A percentile compares a stretch with the other conserved stretches of the same genome.
Evolutionary conservation across 2,329 filamentous ascomycete species (phyloP).

Genomic region (Mariannaea sp.): DNA sequence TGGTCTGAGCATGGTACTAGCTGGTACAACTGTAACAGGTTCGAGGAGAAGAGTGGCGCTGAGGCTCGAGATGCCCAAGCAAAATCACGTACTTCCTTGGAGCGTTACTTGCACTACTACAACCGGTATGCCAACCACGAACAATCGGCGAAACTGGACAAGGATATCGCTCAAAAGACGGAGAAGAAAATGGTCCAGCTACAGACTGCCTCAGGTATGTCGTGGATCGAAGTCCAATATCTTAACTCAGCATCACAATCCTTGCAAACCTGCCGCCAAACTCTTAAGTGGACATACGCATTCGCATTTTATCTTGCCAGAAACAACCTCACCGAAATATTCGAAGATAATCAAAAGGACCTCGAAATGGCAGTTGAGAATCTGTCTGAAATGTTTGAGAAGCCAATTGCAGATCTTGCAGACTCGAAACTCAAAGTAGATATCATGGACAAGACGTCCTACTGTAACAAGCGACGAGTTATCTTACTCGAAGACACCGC

Average conservation of each 20-base stretch:
- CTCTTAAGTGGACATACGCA: slow-evolving; percentile 98
- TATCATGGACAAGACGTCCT: slow-evolving; percentile 97
- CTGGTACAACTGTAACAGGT: slow-evolving; percentile 99
- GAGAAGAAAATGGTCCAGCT: slow-evolving; percentile 99
- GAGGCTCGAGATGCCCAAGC: slow-evolving; percentile 93
- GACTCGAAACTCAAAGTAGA: slow-evolving; percentile 93
- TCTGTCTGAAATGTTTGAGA: slow-evolving; percentile 99
- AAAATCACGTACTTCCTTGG: slow-evolving; percentile 84
- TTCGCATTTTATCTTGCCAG: slow-evolving; percentile 97
- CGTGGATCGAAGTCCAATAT: slow-evolving; percentile 99
- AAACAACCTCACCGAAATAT: slow-evolving; percentile 96
- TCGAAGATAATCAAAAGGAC: slow-evolving; percentile 98
- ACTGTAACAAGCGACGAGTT: slow-evolving; percentile 89
- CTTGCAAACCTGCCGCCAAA: slow-evolving; percentile 95
- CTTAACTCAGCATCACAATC: slow-evolving; percentile 91
- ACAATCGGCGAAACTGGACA: slow-evolving; percentile 94
- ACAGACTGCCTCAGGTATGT: slow-evolving; percentile 92
- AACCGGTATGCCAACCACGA: slow-evolving; percentile 99
- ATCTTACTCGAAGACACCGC: slow-evolving; percentile 93
- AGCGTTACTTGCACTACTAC: slow-evolving; percentile 98
- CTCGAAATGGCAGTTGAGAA: slow-evolving; percentile 96
- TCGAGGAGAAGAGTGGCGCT: slow-evolving; percentile 90
- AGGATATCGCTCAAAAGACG: slow-evolving; percentile 93
- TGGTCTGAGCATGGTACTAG: slow-evolving; percentile 99
- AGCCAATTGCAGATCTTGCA: slow-evolving; percentile 84